Percentiles rank a stretch among this genome's conserved stretches.
These are phyloP conservation scores for Trametes cingulata DNA, from an alignment of 768 basidiomycete species.

Conservation along the genomic window DNA sequence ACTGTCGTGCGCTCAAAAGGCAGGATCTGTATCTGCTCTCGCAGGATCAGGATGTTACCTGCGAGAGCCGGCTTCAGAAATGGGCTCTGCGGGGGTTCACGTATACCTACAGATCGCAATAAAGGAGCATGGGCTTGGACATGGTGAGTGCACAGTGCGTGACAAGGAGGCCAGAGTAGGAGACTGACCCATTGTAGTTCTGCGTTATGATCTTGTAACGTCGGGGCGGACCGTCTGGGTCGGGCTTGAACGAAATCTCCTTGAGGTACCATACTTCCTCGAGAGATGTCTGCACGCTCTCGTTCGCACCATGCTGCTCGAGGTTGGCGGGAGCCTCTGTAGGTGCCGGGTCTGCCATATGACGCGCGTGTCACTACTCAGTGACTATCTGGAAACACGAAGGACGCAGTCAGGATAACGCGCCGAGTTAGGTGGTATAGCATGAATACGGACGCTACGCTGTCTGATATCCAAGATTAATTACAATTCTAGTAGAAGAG, in stretches of 20 bases:
- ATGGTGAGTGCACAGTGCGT: not conserved
- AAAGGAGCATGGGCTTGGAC: conserved; percentile 81
- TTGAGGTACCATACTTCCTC: conserved; percentile 81
- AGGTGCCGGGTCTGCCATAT: no score
- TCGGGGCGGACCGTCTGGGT: conserved; percentile 27
- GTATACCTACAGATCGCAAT: conserved; percentile 78
- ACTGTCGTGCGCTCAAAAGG: conserved; percentile 67
- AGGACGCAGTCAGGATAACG: no score
- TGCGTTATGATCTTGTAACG: conserved; percentile 72
- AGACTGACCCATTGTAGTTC: conserved; percentile 77
- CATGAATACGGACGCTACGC: no score
- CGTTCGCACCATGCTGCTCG: not conserved
- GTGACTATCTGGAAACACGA: no score
- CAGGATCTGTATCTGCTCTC: conserved; percentile 76
- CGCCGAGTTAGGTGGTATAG: no score
- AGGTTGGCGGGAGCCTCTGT: not conserved
- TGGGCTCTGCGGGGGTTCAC: not conserved
- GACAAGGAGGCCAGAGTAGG: not conserved
- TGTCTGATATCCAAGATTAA: no score
- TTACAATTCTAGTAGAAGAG: no score
- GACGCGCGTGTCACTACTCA: no score
- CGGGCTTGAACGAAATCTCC: conserved; percentile 51
- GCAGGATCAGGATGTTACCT: conserved; percentile 89
- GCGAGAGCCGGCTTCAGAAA: not conserved
- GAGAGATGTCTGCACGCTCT: conserved; percentile 11